Percentiles rank a stretch among this genome's conserved stretches.
phyloP scores from a whole-genome alignment of 108 stramenopile genomes.

The Halocafeteria seosinensis region DNA sequence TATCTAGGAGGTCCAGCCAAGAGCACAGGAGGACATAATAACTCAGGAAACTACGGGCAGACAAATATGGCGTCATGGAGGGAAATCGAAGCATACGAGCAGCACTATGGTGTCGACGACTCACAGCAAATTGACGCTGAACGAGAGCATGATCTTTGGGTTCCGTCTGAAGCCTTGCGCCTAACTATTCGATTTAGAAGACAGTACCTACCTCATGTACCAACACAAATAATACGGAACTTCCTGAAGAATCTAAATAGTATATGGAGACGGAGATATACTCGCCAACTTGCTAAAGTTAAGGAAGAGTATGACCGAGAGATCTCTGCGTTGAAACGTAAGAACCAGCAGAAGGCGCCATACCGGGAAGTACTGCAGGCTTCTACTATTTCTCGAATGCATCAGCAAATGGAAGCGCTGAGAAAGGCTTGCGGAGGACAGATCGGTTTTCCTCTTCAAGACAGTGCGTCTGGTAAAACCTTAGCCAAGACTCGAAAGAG shows the following conservation, averaged over 20 bases:
- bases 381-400: neutral
- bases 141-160: neutral
- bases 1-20: neutral
- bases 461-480: neutral
- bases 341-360: neutral
- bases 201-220: neutral
- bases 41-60: neutral
- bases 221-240: neutral
- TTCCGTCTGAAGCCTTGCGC: neutral
- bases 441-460: neutral
- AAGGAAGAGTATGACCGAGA: neutral
- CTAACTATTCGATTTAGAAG: neutral
- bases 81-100: neutral
- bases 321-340: neutral
- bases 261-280: neutral
- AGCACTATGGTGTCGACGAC: neutral
- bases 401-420: neutral
- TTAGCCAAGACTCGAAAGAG: neutral
- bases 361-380: slow-evolving; percentile 4
- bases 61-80: neutral
- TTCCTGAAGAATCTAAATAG: neutral
- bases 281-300: neutral
- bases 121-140: neutral
- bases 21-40: neutral
- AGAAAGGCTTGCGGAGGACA: neutral